A percentile compares a stretch with the other conserved stretches of the same genome.
phyloP scores from a whole-genome alignment of 495 filamentous ascomycete species.

The Penicillium salamii region DNA sequence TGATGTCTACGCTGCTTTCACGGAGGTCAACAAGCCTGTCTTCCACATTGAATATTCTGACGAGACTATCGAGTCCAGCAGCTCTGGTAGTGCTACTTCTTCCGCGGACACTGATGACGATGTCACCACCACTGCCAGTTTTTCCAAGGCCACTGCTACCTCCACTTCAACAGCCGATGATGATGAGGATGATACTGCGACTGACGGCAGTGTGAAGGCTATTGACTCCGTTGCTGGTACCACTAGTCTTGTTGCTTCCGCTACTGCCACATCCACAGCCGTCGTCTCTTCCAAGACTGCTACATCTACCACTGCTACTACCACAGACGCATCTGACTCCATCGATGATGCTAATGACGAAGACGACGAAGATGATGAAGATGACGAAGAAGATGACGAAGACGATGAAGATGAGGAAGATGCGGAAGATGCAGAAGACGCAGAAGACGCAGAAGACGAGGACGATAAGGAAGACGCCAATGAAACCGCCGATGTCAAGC shows the following conservation, averaged over 20 bases:
- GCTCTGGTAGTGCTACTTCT: not conserved
- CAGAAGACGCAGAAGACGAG: not conserved
- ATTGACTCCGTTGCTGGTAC: too few species aligned
- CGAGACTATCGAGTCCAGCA: not conserved
- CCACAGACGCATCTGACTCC: not conserved
- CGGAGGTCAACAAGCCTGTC: conserved; percentile 60
- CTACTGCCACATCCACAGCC: not conserved
- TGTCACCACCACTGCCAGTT: not conserved
- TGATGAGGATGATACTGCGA: too few species aligned
- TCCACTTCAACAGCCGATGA: too few species aligned
- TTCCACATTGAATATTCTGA: conserved; percentile 74
- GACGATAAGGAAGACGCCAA: not conserved
- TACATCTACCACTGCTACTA: not conserved
- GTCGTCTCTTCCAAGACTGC: not conserved
- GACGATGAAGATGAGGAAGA: not conserved
- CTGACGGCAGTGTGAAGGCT: too few species aligned
- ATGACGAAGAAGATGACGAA: not conserved
- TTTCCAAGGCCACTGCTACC: not conserved
- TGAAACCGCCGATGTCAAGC: not conserved
- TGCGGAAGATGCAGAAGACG: not conserved
- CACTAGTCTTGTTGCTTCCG: not conserved
- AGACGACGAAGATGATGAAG: not conserved
- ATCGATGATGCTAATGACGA: not conserved
- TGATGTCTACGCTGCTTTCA: conserved; percentile 53
- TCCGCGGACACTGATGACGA: not conserved